Evolutionary conservation across 371 early-diverging fungal species (phyloP).

Genomic region (Rhizopus arrhizus): DNA sequence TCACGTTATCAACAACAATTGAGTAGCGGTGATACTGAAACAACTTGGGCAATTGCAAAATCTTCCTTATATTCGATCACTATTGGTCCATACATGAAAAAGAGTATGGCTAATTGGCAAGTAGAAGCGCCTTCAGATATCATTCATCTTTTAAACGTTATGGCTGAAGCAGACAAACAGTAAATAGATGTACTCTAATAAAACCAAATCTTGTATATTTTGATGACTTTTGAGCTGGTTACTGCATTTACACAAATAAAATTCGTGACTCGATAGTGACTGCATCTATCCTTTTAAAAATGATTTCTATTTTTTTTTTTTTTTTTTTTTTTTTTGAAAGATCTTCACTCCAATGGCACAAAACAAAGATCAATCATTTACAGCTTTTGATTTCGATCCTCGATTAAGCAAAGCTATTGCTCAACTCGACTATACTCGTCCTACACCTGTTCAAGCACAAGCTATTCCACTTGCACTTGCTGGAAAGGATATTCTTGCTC

Average conservation of each 20-base stretch:
- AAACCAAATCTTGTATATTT: too few species aligned
- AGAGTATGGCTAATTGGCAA: constrained; percentile 83
- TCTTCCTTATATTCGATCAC: constrained; percentile 51
- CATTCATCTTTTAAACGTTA: constrained; percentile 40
- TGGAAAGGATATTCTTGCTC: constrained; percentile 97
- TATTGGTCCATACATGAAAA: constrained; percentile 77
- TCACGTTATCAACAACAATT: constrained; percentile 20
- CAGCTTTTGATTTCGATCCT: constrained; percentile 78
- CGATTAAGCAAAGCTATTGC: constrained; percentile 86
- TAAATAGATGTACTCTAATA: too few species aligned
- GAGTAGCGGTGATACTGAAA: constrained; percentile 9
- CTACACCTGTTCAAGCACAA: constrained; percentile 94
- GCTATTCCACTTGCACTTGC: constrained; percentile 94
- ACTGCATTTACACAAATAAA: too few species aligned
- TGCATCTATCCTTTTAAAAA: too few species aligned
- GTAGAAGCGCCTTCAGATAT: constrained; percentile 58
- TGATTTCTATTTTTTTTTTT: background rate
- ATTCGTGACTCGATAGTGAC: too few species aligned
- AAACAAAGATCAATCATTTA: constrained; percentile 46
- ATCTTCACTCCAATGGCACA: too few species aligned
- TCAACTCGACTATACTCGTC: constrained; percentile 74
- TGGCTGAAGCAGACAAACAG: constrained; percentile 15
- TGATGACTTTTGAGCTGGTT: too few species aligned
- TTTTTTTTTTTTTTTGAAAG: constrained; percentile 41
- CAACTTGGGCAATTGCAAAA: constrained; percentile 13